Evolutionary conservation across 2,329 filamentous ascomycete species (phyloP).

Genomic region (Cordyceps fumosorosea): DNA sequence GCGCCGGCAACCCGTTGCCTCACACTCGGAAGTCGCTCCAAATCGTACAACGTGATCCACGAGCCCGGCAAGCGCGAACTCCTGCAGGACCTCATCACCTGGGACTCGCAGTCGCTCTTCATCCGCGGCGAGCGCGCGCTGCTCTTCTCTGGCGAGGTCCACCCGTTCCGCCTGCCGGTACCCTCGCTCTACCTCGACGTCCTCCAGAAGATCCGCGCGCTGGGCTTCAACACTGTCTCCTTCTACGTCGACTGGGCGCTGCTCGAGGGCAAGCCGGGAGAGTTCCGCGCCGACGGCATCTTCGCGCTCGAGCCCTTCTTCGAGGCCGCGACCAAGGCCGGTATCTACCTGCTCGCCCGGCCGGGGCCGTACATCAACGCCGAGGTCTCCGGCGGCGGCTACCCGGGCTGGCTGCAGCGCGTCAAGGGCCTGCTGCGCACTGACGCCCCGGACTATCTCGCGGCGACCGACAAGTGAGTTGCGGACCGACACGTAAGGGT

Average conservation of each 20-base stretch:
- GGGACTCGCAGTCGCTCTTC: slow-evolving; percentile 66
- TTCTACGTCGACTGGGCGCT: slow-evolving; percentile 78
- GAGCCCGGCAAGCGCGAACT: slow-evolving; percentile 19
- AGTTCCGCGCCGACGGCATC: slow-evolving; percentile 63
- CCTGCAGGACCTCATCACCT: slow-evolving; percentile 48
- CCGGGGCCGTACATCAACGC: slow-evolving; percentile 75
- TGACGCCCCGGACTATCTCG: slow-evolving; percentile 52
- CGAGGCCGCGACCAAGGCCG: slow-evolving; percentile 63
- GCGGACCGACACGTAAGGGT: not conserved
- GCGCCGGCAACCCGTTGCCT: slow-evolving; percentile 14
- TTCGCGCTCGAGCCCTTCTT: slow-evolving; percentile 72
- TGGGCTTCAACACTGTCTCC: slow-evolving; percentile 73
- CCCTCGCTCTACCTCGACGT: slow-evolving; percentile 56
- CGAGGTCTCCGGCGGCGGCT: slow-evolving; percentile 69
- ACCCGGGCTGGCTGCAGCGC: slow-evolving; percentile 72
- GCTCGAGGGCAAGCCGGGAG: slow-evolving; percentile 64
- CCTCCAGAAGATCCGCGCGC: slow-evolving; percentile 75
- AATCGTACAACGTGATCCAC: slow-evolving; percentile 19
- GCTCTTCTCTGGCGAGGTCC: slow-evolving; percentile 68
- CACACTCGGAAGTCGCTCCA: slow-evolving; percentile 16
- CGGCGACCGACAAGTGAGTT: slow-evolving; percentile 58
- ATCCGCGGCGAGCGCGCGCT: slow-evolving; percentile 63
- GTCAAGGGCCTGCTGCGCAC: slow-evolving; percentile 60
- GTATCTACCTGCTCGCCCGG: slow-evolving; percentile 68
- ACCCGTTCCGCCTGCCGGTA: slow-evolving; percentile 53